Evolutionary conservation across 495 filamentous ascomycete genomes (phyloP).

Genomic region (Penicillium macrosclerotiorum): DNA sequence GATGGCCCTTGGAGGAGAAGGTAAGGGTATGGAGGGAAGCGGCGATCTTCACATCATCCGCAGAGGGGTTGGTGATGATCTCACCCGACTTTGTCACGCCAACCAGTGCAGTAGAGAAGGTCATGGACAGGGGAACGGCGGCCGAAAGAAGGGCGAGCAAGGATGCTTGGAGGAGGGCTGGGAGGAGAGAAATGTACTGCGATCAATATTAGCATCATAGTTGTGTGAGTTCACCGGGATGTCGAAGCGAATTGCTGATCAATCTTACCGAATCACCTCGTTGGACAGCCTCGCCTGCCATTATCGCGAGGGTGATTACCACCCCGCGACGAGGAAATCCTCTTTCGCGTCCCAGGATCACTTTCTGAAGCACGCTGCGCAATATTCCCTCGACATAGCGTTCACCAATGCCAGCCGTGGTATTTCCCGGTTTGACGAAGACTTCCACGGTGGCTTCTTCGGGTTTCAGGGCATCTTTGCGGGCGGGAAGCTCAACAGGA

Average conservation of each 20-base stretch:
- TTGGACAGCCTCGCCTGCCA: slow-evolving; percentile 56
- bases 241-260: not conserved
- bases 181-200: slow-evolving; percentile 72
- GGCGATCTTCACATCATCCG: slow-evolving; percentile 53
- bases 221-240: not conserved
- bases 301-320: slow-evolving; percentile 40
- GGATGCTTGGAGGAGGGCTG: slow-evolving; percentile 70
- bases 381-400: slow-evolving; percentile 38
- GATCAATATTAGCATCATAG: slow-evolving; percentile 11
- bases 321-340: slow-evolving; percentile 40
- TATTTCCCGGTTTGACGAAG: slow-evolving; percentile 72
- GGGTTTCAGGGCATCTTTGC: slow-evolving; percentile 76
- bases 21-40: slow-evolving; percentile 73
- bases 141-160: slow-evolving; percentile 74
- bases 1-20: slow-evolving; percentile 70
- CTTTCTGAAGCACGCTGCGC: slow-evolving; percentile 28
- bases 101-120: slow-evolving; percentile 61
- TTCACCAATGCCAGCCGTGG: slow-evolving; percentile 74
- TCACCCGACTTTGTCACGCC: slow-evolving; percentile 54
- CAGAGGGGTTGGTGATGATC: slow-evolving; percentile 54
- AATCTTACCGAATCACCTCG: slow-evolving; percentile 68
- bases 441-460: slow-evolving; percentile 91
- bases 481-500: slow-evolving; percentile 79
- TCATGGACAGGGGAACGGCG: slow-evolving; percentile 70
- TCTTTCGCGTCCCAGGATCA: slow-evolving; percentile 35